Percentiles rank a stretch among this genome's conserved stretches.
phyloP scores from a whole-genome alignment of 1,284 basidiomycete species.

The Ganoderma lingzhi region DNA sequence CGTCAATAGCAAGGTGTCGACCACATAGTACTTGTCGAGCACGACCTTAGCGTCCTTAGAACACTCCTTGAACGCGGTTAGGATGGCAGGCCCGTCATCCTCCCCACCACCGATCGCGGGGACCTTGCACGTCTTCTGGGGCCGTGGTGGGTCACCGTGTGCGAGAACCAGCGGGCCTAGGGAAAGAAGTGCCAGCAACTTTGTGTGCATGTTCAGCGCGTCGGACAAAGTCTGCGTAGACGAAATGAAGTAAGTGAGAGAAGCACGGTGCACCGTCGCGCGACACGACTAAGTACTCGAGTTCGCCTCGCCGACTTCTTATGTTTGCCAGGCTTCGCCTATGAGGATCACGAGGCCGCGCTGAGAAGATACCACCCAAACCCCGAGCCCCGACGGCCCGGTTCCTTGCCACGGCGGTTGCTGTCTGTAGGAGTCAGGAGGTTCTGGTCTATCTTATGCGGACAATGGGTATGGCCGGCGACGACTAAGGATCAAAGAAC shows the following conservation, averaged over 20 bases:
- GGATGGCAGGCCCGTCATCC: constrained; percentile 47
- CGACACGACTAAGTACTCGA: neutral
- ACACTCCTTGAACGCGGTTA: constrained; percentile 44
- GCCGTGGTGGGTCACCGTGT: neutral
- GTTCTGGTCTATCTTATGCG: neutral
- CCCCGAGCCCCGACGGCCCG: neutral
- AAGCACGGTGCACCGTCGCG: neutral
- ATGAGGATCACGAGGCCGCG: constrained; percentile 17
- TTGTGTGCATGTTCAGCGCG: constrained; percentile 20
- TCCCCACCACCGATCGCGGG: constrained; percentile 45
- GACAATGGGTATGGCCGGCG: too few relatives aligned
- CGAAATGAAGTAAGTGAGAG: neutral
- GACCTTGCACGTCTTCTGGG: constrained; percentile 39
- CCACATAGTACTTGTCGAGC: constrained; percentile 48
- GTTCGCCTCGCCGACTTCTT: neutral
- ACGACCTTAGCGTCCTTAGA: constrained; percentile 41
- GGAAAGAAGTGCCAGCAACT: constrained; percentile 13
- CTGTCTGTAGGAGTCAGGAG: constrained; percentile 22
- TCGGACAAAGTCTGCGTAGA: neutral
- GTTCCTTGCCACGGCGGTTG: constrained; percentile 2
- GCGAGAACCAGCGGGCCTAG: constrained; percentile 21
- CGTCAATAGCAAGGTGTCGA: constrained; percentile 51
- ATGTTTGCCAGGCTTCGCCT: neutral
- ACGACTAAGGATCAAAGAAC: neutral
- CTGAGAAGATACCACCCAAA: neutral